Evolutionary conservation across 345 rosid species (phyloP).

Genomic region (Brassica cretica): DNA sequence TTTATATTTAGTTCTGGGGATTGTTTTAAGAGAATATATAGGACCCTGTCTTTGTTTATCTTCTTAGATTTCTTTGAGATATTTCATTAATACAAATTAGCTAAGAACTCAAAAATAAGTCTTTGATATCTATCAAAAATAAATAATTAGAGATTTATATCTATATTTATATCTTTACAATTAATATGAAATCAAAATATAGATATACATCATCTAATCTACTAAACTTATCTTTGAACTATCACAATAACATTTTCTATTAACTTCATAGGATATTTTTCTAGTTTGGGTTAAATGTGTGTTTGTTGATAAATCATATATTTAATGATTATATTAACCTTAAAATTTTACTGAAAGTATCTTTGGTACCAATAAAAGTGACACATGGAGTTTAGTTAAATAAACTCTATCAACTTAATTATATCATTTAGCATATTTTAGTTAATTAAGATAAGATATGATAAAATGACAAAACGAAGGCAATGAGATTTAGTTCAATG

Average conservation of each 20-base stretch:
- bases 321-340: background rate
- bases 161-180: background rate
- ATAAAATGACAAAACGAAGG: background rate
- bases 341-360: background rate
- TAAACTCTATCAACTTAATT: background rate
- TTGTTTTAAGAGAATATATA: background rate
- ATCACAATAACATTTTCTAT: background rate
- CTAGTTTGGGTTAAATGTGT: background rate
- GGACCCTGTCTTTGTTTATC: slow-evolving; percentile 16
- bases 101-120: slow-evolving; percentile 7
- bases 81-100: background rate
- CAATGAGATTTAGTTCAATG: background rate
- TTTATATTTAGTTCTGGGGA: slow-evolving; percentile 9
- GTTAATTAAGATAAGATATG: background rate
- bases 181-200: background rate
- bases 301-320: slow-evolving; percentile 1
- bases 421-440: background rate
- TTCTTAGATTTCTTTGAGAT: slow-evolving; percentile 22
- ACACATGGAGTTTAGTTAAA: background rate
- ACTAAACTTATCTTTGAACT: background rate
- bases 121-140: slow-evolving; percentile 16
- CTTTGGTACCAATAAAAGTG: background rate
- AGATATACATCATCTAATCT: background rate
- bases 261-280: background rate
- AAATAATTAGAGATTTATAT: background rate